phyloP scores from a whole-genome alignment of 495 filamentous ascomycete genomes.

The Aspergillus affinis region DNA sequence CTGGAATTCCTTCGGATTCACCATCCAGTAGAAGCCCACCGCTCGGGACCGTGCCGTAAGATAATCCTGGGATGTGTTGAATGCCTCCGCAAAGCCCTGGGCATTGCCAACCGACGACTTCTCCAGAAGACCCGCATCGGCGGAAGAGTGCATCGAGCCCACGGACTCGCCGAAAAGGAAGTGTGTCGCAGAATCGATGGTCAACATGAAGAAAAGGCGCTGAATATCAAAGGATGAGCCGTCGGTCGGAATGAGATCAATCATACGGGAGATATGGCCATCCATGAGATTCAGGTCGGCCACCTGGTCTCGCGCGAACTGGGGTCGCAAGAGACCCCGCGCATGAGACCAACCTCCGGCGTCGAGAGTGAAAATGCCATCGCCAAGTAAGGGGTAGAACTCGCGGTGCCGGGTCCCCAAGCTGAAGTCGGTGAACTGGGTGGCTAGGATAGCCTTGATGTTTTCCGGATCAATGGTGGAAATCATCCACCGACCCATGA shows the following conservation, averaged over 20 bases:
- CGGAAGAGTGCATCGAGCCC: constrained; percentile 34
- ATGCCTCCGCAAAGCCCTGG: constrained; percentile 47
- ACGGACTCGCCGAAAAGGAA: constrained; percentile 64
- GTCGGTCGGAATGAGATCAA: constrained; percentile 47
- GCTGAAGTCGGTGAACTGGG: constrained; percentile 71
- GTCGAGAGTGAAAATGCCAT: constrained; percentile 70
- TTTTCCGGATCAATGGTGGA: constrained; percentile 77
- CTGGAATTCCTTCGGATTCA: constrained; percentile 37
- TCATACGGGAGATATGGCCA: constrained; percentile 54
- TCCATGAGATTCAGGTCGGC: constrained; percentile 53
- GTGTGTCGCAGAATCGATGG: constrained; percentile 66
- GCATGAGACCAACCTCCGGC: constrained; percentile 65
- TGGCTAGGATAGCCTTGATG: constrained; percentile 80
- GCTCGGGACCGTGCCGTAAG: constrained; percentile 29
- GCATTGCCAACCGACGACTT: constrained; percentile 36
- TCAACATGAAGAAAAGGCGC: constrained; percentile 57
- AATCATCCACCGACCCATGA: constrained; percentile 32
- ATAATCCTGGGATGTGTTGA: constrained; percentile 44
- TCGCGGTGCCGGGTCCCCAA: constrained; percentile 45
- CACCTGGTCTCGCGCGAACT: constrained; percentile 52
- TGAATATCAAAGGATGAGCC: constrained; percentile 60
- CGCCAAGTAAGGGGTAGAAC: constrained; percentile 53
- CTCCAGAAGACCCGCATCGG: constrained; percentile 26
- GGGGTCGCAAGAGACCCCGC: constrained; percentile 52
- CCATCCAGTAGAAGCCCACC: constrained; percentile 39